Evolutionary conservation across 2,329 filamentous ascomycete species (phyloP).

Genomic region (Ramichloridium luteum): DNA sequence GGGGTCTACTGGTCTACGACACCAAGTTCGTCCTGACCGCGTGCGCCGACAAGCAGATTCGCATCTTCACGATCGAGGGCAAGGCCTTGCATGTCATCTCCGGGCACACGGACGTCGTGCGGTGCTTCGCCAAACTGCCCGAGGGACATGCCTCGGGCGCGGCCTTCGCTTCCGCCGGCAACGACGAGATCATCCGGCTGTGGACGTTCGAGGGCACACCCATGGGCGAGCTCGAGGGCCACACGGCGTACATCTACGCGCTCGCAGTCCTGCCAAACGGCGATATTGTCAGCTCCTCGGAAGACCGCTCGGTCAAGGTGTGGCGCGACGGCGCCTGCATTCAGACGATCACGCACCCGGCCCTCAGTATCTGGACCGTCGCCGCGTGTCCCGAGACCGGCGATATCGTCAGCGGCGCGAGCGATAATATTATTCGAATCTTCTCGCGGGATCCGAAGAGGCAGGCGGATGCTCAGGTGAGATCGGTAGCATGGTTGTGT

Average conservation of each 20-base stretch:
- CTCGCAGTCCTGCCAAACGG: constrained; percentile 66
- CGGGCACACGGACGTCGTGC: constrained; percentile 69
- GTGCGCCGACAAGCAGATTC: constrained; percentile 80
- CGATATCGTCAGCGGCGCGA: constrained; percentile 88
- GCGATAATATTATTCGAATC: constrained; percentile 72
- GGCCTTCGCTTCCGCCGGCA: constrained; percentile 89
- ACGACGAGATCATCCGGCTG: constrained; percentile 76
- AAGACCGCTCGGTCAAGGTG: constrained; percentile 84
- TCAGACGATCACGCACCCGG: constrained; percentile 93
- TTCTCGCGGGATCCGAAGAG: constrained; percentile 65
- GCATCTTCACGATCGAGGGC: constrained; percentile 60
- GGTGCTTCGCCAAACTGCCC: constrained; percentile 77
- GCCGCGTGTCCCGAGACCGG: constrained; percentile 71
- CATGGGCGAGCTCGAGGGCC: constrained; percentile 67
- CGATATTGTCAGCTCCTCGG: constrained; percentile 79
- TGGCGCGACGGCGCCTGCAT: constrained; percentile 76
- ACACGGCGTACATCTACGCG: constrained; percentile 91
- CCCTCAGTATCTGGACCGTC: constrained; percentile 91
- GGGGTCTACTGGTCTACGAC: constrained; percentile 81
- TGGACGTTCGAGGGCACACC: constrained; percentile 73
- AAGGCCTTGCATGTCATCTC: constrained; percentile 53
- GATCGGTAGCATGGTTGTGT: constrained; percentile 1
- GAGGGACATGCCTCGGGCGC: constrained; percentile 65
- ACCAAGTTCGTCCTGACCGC: constrained; percentile 64
- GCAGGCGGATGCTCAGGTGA: constrained; percentile 54